These are phyloP conservation scores for Fusarium fracticaudum DNA, from an alignment of 2,329 filamentous ascomycete genomes.

Conservation along the genomic window DNA sequence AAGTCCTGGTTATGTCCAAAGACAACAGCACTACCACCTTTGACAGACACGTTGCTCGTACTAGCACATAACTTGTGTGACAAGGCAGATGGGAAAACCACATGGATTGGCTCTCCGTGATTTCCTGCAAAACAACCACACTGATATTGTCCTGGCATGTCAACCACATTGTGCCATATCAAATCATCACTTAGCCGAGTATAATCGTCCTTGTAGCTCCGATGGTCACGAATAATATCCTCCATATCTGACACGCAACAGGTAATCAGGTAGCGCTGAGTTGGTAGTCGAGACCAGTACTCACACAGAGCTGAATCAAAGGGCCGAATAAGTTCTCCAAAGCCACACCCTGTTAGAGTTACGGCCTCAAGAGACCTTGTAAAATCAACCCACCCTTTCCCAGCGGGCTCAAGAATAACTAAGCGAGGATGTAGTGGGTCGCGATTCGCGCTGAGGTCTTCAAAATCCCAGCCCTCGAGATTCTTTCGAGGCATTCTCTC, in stretches of 20 bases:
- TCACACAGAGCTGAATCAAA: fast-evolving
- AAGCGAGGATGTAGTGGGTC: background rate
- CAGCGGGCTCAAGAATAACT: fast-evolving
- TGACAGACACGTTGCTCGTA: fast-evolving
- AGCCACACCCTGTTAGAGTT: fast-evolving
- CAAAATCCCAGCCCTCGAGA: background rate
- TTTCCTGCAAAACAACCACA: background rate
- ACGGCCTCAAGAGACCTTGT: fast-evolving
- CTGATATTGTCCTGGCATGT: fast-evolving
- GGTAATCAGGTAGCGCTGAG: fast-evolving
- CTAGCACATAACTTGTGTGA: background rate
- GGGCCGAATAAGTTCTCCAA: background rate
- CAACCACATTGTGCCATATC: background rate
- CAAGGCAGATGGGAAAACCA: background rate
- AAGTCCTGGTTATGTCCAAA: background rate
- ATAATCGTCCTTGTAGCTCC: fast-evolving
- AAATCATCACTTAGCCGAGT: background rate
- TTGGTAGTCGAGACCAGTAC: background rate
- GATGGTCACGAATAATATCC: background rate
- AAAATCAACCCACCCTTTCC: background rate
- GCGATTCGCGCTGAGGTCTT: background rate
- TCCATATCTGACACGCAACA: background rate
- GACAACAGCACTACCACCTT: background rate
- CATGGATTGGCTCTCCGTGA: background rate
- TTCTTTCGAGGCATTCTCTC: background rate